Evolutionary conservation across 1,139 yeast genomes (phyloP), one percentile per base, ranked within the genome.

Genomic region (Yamadazyma atmosphaerica): DNA sequence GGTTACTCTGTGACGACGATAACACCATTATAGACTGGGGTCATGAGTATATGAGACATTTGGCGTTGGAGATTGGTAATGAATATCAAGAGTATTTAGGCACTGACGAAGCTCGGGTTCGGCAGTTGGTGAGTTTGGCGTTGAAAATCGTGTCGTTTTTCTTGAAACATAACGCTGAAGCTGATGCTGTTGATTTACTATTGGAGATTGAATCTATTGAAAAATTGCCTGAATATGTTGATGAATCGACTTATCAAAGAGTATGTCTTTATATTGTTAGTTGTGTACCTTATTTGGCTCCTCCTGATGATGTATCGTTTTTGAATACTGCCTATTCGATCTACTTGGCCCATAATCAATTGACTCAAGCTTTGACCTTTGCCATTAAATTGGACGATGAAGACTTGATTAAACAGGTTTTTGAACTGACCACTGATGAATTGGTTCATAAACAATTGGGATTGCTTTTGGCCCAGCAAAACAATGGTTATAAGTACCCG

Each of bases 211-310:
- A 92, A 64, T 74, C 82, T 40, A 85, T 92, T 52, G 96, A 87
- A 55, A 79, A 81, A 56, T 72, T 94, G 47, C 83, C 94, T 7
- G 79, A 82, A 49, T 87, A 77, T 61, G 95, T 90, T 41, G 98
- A 92, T 61, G 84, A 83, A 47, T 76, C 82, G 56, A 87, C 95
- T 4, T 90, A 74, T 59, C 81, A 81, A 36, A 81, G 98, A 60
- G 98, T 90, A 19, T 90, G 98, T 59, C 79, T 87, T 49, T 92
- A 92, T 61, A 84, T 92, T 84, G 90, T 88, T 30, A 86, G 96
- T 45, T 92, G 98, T 66, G 98, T 92, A 13, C 96, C 97, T 23
- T 76, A 90, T 47, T 74, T 92, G 56, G 95, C 98, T 15, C 96
- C 96, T 19, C 97, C 97, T 10, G 98, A 92, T 58, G 97, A 90